Conservation (phyloP, 1,139 yeast genomes). For the Hansenula lynferdii region DNA sequence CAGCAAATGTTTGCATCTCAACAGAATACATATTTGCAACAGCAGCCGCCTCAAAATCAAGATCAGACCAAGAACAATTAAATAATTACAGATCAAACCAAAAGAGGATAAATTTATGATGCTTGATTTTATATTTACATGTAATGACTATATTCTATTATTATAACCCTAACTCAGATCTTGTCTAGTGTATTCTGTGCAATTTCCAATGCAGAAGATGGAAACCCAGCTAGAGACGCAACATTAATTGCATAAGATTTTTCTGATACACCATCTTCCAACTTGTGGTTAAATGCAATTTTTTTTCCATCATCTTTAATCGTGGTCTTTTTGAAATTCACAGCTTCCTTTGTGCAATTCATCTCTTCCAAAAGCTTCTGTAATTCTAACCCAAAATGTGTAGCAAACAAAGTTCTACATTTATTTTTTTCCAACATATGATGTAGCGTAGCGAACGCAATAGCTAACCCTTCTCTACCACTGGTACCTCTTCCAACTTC, state of each 20-base stretch:
- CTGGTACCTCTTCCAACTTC: constrained; percentile 98
- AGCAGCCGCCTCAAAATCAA: too few relatives aligned
- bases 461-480: constrained; percentile 81
- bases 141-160: too few relatives aligned
- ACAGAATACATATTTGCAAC: too few relatives aligned
- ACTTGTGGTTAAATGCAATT: constrained; percentile 53
- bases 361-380: constrained; percentile 31
- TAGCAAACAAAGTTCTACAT: constrained; percentile 84
- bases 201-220: constrained; percentile 36
- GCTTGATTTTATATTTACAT: too few relatives aligned
- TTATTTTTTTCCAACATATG: constrained; percentile 51
- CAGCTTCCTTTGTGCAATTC: constrained; percentile 23
- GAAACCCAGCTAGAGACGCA: constrained; percentile 84
- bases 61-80: too few relatives aligned
- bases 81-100: too few relatives aligned
- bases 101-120: too few relatives aligned
- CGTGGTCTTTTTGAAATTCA: constrained; percentile 33
- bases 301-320: constrained; percentile 23
- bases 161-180: too few relatives aligned
- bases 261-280: constrained; percentile 67
- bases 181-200: neutral
- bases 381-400: constrained; percentile 82
- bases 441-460: constrained; percentile 77
- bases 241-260: constrained; percentile 84
- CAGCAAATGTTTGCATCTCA: constrained; percentile 23